Percentiles rank a stretch among this genome's conserved stretches.
These are phyloP conservation scores for Yamadazyma phyllophila DNA, from an alignment of 805 yeast genomes.

Conservation along the genomic window DNA sequence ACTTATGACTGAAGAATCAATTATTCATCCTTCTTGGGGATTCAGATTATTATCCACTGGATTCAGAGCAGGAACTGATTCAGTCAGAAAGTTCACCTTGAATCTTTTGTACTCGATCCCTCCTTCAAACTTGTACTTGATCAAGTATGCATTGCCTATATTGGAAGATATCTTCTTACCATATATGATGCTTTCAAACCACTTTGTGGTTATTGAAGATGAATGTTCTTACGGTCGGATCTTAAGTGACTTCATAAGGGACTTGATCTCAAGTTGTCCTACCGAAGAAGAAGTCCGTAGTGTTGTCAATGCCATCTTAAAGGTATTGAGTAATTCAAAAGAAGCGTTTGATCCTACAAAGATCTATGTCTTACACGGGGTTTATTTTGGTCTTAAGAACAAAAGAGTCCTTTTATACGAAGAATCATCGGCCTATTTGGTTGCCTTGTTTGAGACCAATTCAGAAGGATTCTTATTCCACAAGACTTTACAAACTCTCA, in stretches of 20 bases:
- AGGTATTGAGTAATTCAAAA: conserved; percentile 45
- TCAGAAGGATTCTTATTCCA: conserved; percentile 56
- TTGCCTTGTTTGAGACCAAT: conserved; percentile 30
- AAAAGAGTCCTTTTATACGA: conserved; percentile 22
- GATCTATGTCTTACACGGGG: conserved; percentile 56
- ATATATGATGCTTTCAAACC: conserved; percentile 59
- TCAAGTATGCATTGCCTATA: conserved; percentile 37
- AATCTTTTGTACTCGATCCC: conserved; percentile 55
- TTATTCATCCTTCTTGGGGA: conserved; percentile 69
- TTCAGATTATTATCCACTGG: conserved; percentile 74
- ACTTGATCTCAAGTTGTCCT: conserved; percentile 29
- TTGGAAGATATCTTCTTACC: conserved; percentile 54
- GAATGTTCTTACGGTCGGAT: conserved; percentile 59
- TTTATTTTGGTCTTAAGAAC: conserved; percentile 48
- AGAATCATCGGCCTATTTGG: conserved; percentile 22
- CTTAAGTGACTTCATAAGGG: conserved; percentile 45
- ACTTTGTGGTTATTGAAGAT: conserved; percentile 46
- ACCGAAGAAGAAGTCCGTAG: conserved; percentile 22
- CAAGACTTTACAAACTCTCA: conserved; percentile 49
- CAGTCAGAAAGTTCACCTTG: conserved; percentile 65
- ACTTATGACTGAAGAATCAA: conserved; percentile 48
- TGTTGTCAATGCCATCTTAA: conserved; percentile 32
- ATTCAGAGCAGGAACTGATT: conserved; percentile 70
- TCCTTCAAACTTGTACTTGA: conserved; percentile 35
- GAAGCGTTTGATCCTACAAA: conserved; percentile 69